These are phyloP conservation scores for Nothomitra cinnamomea DNA, from an alignment of 2,329 filamentous ascomycete species.

Conservation along the genomic window DNA sequence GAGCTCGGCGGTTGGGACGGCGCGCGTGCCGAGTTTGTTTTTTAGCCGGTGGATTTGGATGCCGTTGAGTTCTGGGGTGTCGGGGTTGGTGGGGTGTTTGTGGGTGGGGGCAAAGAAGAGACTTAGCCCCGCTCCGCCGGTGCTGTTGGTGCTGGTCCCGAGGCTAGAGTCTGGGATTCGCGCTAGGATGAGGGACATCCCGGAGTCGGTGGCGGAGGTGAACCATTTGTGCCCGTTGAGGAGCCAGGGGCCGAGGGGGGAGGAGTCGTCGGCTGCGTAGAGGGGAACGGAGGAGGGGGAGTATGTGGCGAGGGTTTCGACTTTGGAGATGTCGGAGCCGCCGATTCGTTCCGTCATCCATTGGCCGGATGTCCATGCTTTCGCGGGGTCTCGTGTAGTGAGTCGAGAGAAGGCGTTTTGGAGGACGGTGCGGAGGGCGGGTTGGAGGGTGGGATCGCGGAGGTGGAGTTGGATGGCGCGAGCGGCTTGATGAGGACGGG, in stretches of 20 bases:
- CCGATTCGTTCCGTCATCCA: constrained; percentile 24
- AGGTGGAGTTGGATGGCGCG: not conserved
- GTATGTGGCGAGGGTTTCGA: constrained; percentile 20
- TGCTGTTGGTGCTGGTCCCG: too few species aligned
- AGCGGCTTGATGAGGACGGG: not conserved
- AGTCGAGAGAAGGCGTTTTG: constrained; percentile 15
- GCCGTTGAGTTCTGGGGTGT: constrained; percentile 39
- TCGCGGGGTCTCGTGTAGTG: constrained; percentile 14
- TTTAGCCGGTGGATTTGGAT: constrained; percentile 53
- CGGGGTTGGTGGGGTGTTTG: constrained; percentile 16
- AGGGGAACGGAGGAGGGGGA: constrained; percentile 7
- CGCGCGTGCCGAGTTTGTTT: constrained; percentile 52
- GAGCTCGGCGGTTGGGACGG: constrained; percentile 56
- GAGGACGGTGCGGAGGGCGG: constrained; percentile 10
- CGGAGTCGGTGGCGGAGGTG: constrained; percentile 46
- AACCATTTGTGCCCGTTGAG: constrained; percentile 60
- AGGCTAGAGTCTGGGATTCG: constrained; percentile 27
- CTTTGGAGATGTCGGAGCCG: constrained; percentile 21
- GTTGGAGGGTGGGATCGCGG: not conserved
- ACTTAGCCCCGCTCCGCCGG: constrained; percentile 25
- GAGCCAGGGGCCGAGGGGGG: constrained; percentile 37
- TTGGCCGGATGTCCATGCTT: constrained; percentile 22
- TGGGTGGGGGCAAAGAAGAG: constrained; percentile 50
- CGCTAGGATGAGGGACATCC: constrained; percentile 48
- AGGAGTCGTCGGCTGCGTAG: constrained; percentile 7